Base-by-base conservation (phyloP, 2,329 filamentous ascomycete genomes). In the Shiraia bambusicola region DNA sequence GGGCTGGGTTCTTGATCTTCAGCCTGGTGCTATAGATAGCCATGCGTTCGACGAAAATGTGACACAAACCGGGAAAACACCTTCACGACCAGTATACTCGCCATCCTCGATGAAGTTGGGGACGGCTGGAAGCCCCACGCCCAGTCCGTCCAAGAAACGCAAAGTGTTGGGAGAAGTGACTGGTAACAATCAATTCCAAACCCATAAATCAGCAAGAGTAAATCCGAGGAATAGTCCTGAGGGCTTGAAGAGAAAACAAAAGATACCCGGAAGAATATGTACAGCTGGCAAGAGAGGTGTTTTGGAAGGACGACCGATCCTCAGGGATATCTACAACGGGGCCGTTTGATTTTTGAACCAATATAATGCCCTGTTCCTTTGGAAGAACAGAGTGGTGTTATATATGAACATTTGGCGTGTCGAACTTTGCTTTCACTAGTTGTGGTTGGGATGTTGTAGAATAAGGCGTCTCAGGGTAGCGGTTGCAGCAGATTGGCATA, bases 1-100 rank as follows among this genome's bases (percentile, higher is more conserved):
- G 37, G 73, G 79, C n/a, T 97, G 93, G 91, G 76, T 90, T 12
- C 84, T 89, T 53, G 80, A 95, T 53, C 64, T 97, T 36, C 81
- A 81, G 0, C 63, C 65, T 2, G 75, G 80, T 9, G 87, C 86
- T 31, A 65, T 86, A 6, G 81, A 84, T 8, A 78, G 73, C 22
- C 89, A 95, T 69, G 64, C 72, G 28, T 91, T 89, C 50, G 83
- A 84, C 33, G 79, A 83, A 14, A 64, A 71, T 3, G 51, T 54
- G 15, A 80, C 78, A 28, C 61, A 64, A 25, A 59, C 52, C 3
- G 36, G 36, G 2, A 57, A 52, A 24, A 54, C 49, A 8, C 49
- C 49, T 6, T 39, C 37, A 12, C 40, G 40, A 17, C 28, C 37
- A 17, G 30, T 32, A 0, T 29, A 9, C 8, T 39, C 41, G 22